phyloP scores from a whole-genome alignment of 2,329 filamentous ascomycete species.

The Penicillium sclerotigenum region DNA sequence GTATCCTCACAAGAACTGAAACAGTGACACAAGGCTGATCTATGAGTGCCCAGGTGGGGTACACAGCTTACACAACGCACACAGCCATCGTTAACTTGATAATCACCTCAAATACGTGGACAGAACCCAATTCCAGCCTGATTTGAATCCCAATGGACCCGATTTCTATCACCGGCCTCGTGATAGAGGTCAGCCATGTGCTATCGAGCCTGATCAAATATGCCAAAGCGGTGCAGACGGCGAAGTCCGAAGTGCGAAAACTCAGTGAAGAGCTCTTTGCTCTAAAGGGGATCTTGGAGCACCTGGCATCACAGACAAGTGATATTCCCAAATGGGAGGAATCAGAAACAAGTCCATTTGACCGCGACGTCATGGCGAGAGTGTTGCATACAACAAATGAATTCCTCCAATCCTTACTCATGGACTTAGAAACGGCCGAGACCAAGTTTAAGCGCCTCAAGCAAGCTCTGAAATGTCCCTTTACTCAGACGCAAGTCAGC shows the following conservation, averaged over 20 bases:
- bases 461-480: slow-evolving; percentile 20
- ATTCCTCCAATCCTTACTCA: slow-evolving; percentile 12
- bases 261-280: slow-evolving; percentile 22
- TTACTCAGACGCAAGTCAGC: slow-evolving; percentile 16
- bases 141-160: slow-evolving; percentile 13
- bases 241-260: slow-evolving; percentile 18
- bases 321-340: slow-evolving; percentile 1
- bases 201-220: slow-evolving; percentile 16
- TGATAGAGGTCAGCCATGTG: slow-evolving; percentile 17
- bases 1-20: not conserved
- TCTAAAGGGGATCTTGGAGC: slow-evolving; percentile 18
- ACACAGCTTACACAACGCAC: slow-evolving; percentile 1
- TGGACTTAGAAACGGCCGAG: slow-evolving; percentile 12
- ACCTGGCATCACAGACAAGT: slow-evolving; percentile 7
- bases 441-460: slow-evolving; percentile 17
- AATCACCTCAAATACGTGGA: not conserved
- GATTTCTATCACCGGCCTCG: slow-evolving; percentile 17
- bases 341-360: slow-evolving; percentile 5
- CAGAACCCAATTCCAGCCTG: not conserved
- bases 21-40: not conserved
- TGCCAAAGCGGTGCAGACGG: slow-evolving; percentile 13
- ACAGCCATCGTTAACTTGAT: not conserved
- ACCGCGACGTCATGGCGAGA: slow-evolving; percentile 10
- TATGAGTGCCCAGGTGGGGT: slow-evolving; percentile 3
- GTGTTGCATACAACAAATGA: slow-evolving; percentile 15